Evolutionary conservation across 164 flowering plant species (phyloP), one percentile per base, ranked within the genome.

Genomic region (Vitis amurensis): DNA sequence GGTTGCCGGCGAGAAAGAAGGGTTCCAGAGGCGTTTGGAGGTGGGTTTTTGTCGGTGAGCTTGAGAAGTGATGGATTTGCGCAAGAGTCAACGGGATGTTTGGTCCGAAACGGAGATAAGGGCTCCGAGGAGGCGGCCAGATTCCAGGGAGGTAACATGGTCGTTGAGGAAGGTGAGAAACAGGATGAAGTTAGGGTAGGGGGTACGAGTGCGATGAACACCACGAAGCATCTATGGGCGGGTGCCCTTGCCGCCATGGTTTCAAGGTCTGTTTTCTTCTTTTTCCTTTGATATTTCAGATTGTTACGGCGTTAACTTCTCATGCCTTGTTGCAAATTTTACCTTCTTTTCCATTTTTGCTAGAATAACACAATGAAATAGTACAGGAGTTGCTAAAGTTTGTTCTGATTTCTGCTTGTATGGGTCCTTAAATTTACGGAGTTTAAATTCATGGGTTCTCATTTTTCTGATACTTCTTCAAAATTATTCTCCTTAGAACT

Each of bases 221-320:
- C 94, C 23, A 82, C 92, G 10, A 93, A 87, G 75, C 97, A 93
- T 84, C 80, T 93, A 30, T 93, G 97, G 94, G 84, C 97, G n/a
- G 98, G 98, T 6, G 98, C 98, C 19, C 82, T 89, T 47, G 90
- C 98, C 59, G 98, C 98, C 50, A 91, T 91, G 94, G 93, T 93
- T 68, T 90, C 98, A n/a, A 91, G 97, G 98, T 91, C 59, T 56
- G 78, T 19, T 29, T 64, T 27, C 11, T 13, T 58, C 31, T 50
- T 19, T 9, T 60, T 44, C 10, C 16, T 2, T 50, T 6, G 14
- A 5, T 9, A 3, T 17, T 60, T 30, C 44, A 37, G 44, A 37
- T 37, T 31, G 44, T 31, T 37, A 6, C 7, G 44, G 44, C 44
- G 44, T 6, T 37, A 37, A 37, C 7, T 3, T 37, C 44, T 37